phyloP scores from a whole-genome alignment of 768 basidiomycete genomes.

The Cubamyces sp. region DNA sequence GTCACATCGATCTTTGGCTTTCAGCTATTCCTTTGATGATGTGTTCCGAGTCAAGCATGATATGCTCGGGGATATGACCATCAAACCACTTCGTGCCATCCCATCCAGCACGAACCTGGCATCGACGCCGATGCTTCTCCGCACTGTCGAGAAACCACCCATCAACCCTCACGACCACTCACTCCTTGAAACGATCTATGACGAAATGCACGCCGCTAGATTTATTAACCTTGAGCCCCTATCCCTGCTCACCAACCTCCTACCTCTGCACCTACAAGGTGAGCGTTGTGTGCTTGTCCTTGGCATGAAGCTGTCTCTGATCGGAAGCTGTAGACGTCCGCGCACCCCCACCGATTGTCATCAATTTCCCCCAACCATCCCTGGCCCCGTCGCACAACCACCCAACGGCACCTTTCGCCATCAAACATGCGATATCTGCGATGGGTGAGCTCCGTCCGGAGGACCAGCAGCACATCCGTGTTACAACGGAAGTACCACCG shows the following conservation, averaged over 20 bases:
- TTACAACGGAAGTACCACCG: neutral
- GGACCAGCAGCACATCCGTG: neutral
- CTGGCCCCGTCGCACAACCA: neutral
- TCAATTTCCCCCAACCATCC: conserved; percentile 57
- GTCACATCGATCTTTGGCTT: neutral
- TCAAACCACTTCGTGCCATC: conserved; percentile 2
- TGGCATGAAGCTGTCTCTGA: neutral
- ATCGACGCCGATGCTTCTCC: conserved; percentile 13
- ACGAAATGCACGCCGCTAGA: conserved; percentile 65
- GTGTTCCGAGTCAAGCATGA: conserved; percentile 8
- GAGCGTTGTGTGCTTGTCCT: conserved; percentile 19
- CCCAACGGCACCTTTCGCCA: neutral
- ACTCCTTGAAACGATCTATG: conserved; percentile 65
- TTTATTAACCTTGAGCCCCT: conserved; percentile 72
- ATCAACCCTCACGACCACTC: conserved; percentile 70
- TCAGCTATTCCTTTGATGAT: conserved; percentile 25
- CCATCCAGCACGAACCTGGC: conserved; percentile 1
- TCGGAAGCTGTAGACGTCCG: conserved; percentile 53
- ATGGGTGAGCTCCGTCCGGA: neutral
- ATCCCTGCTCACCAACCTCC: conserved; percentile 57
- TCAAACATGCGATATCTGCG: neutral
- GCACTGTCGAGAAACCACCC: conserved; percentile 32
- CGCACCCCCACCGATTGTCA: conserved; percentile 64
- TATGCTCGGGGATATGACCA: conserved; percentile 2
- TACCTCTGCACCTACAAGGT: conserved; percentile 69